A percentile compares a stretch with the other conserved stretches of the same genome.
phyloP scores from a whole-genome alignment of 805 yeast species.

The Wickerhamiella parazyma region DNA sequence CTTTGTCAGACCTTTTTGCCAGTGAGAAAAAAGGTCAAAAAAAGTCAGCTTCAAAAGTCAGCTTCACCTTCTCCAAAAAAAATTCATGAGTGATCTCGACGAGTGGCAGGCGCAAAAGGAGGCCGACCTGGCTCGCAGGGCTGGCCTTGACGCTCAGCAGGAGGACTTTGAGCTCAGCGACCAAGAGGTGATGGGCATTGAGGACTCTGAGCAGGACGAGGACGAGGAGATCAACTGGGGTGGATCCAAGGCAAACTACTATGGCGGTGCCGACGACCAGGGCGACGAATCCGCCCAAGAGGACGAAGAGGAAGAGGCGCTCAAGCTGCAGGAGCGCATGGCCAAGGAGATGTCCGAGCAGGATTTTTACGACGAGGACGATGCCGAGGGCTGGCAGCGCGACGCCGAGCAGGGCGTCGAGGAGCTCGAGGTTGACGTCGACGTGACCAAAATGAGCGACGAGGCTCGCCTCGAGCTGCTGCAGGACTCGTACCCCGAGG shows the following conservation, averaged over 20 bases:
- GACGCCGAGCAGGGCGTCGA: conserved; percentile 32
- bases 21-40: background rate
- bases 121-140: conserved; percentile 11
- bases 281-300: conserved; percentile 68
- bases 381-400: conserved; percentile 67
- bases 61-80: too few species aligned
- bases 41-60: too few species aligned
- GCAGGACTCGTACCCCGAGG: conserved; percentile 65
- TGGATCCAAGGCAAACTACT: conserved; percentile 32
- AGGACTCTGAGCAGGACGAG: conserved; percentile 26
- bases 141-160: conserved; percentile 12
- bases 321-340: conserved; percentile 71
- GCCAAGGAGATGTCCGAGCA: conserved; percentile 60
- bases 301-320: conserved; percentile 75
- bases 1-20: background rate
- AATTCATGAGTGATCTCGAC: conserved; percentile 19
- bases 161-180: conserved; percentile 33
- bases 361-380: conserved; percentile 62
- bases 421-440: conserved; percentile 27
- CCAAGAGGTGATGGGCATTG: conserved; percentile 40
- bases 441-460: conserved; percentile 37
- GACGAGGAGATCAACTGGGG: conserved; percentile 34
- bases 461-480: conserved; percentile 42
- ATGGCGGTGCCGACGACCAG: conserved; percentile 31
- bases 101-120: conserved; percentile 14